Percentiles rank a stretch among this genome's conserved stretches.
Conservation (phyloP, 768 basidiomycete genomes). For the Lepiota brunneoincarnata region DNA sequence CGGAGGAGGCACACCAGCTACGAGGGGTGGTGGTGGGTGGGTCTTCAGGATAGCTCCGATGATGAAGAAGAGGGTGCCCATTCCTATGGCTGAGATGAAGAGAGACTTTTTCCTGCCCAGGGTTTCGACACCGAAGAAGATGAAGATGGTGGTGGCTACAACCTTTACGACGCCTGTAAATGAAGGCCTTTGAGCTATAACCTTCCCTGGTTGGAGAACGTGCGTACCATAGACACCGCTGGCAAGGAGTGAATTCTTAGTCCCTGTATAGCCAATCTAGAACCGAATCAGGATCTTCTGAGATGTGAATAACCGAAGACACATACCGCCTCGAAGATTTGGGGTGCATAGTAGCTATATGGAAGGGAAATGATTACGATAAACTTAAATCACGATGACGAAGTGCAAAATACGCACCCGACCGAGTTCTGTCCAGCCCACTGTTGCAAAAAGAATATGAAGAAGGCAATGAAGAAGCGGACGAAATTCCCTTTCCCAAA, state of each 20-base stretch:
- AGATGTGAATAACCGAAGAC: neutral
- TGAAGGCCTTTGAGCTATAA: neutral
- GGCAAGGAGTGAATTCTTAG: slow-evolving; percentile 61
- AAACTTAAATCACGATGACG: neutral
- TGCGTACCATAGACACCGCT: slow-evolving; percentile 59
- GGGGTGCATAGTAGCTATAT: slow-evolving; percentile 65
- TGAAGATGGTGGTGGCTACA: slow-evolving; percentile 61
- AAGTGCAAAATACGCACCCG: slow-evolving; percentile 33
- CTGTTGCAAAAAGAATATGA: slow-evolving; percentile 79
- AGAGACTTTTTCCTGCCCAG: slow-evolving; percentile 70
- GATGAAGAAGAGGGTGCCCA: slow-evolving; percentile 81
- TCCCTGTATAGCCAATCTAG: slow-evolving; percentile 65
- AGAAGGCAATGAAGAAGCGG: slow-evolving; percentile 82
- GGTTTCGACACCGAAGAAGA: slow-evolving; percentile 65
- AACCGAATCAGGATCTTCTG: slow-evolving; percentile 4
- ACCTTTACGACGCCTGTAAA: slow-evolving; percentile 55
- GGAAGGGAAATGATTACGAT: neutral
- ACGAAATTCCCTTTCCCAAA: slow-evolving; percentile 78
- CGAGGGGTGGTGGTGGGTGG: slow-evolving; percentile 50
- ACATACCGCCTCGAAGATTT: slow-evolving; percentile 65
- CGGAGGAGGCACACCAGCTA: slow-evolving; percentile 22
- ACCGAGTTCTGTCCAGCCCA: slow-evolving; percentile 86
- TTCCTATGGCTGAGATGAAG: slow-evolving; percentile 72
- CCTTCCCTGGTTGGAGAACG: neutral
- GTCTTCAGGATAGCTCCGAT: slow-evolving; percentile 85